Conservation (phyloP, 176 grass and related monocot genomes). For the Ensete ventricosum region DNA sequence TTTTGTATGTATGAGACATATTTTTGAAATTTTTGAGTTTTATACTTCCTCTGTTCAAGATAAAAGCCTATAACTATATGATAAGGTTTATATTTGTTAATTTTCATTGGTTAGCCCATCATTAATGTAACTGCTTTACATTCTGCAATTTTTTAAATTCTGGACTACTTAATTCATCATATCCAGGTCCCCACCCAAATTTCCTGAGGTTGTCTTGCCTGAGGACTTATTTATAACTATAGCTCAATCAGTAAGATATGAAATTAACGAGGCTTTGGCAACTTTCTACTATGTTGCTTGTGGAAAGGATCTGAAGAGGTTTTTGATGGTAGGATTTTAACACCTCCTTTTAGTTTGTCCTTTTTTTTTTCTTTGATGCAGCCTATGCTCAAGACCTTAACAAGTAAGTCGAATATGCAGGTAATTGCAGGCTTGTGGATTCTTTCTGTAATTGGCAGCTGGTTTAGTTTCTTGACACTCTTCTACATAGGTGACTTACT, state of each 20-base stretch:
- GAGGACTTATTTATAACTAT: conserved; percentile 42
- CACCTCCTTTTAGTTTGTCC: not conserved
- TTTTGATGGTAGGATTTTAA: conserved; percentile 33
- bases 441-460: conserved; percentile 64
- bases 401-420: conserved; percentile 24
- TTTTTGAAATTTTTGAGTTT: too few relatives aligned
- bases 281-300: conserved; percentile 57
- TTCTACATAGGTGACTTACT: conserved; percentile 51
- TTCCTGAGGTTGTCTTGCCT: conserved; percentile 50
- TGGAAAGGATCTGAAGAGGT: conserved; percentile 60
- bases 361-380: not conserved
- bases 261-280: conserved; percentile 68
- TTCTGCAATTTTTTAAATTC: too few relatives aligned
- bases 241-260: conserved; percentile 40
- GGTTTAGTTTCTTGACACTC: conserved; percentile 72
- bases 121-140: not conserved
- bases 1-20: too few relatives aligned
- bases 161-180: not conserved
- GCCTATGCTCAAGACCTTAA: not conserved
- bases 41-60: too few relatives aligned
- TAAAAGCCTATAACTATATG: too few relatives aligned
- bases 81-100: too few relatives aligned
- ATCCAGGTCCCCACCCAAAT: conserved; percentile 60
- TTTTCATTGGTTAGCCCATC: too few relatives aligned
- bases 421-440: conserved; percentile 57